These are phyloP conservation scores for Tillandsia leiboldiana DNA, from an alignment of 176 grass and related monocot species.

Conservation along the genomic window DNA sequence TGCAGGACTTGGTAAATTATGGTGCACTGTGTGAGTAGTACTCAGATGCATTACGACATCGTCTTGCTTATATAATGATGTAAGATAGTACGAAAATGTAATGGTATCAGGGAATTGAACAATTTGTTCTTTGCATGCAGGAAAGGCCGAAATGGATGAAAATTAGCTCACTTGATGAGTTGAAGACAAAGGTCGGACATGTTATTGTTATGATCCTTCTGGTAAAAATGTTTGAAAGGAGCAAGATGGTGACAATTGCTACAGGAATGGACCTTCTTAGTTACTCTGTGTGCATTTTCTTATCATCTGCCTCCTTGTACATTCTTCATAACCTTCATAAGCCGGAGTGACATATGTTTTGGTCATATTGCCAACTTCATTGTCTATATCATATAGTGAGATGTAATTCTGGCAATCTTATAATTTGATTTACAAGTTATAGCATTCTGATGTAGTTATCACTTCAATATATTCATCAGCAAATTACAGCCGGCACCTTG, in stretches of 20 bases:
- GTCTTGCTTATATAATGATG: too few relatives aligned
- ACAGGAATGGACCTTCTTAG: slow-evolving; percentile 87
- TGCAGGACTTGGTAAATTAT: too few relatives aligned
- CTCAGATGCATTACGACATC: too few relatives aligned
- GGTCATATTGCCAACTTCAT: too few relatives aligned
- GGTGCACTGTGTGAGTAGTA: too few relatives aligned
- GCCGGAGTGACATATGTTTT: slow-evolving; percentile 22
- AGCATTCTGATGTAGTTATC: too few relatives aligned
- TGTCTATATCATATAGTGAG: too few relatives aligned
- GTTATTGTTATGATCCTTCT: slow-evolving; percentile 99
- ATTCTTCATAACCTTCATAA: slow-evolving; percentile 87
- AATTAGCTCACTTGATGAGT: slow-evolving; percentile 81
- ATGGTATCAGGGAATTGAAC: too few relatives aligned
- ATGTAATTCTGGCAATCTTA: neutral
- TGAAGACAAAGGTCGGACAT: slow-evolving; percentile 95
- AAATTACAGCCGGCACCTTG: too few relatives aligned
- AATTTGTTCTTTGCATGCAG: slow-evolving; percentile 19
- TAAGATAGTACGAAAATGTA: too few relatives aligned
- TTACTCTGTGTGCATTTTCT: slow-evolving; percentile 83
- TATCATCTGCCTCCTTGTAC: slow-evolving; percentile 92
- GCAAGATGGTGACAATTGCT: slow-evolving; percentile 91
- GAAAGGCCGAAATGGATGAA: slow-evolving; percentile 94
- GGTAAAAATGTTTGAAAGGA: slow-evolving; percentile 98
- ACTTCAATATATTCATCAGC: too few relatives aligned
- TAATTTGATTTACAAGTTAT: neutral